These are phyloP conservation scores for Blastomyces parvus DNA, from an alignment of 2,329 filamentous ascomycete genomes.

Conservation along the genomic window DNA sequence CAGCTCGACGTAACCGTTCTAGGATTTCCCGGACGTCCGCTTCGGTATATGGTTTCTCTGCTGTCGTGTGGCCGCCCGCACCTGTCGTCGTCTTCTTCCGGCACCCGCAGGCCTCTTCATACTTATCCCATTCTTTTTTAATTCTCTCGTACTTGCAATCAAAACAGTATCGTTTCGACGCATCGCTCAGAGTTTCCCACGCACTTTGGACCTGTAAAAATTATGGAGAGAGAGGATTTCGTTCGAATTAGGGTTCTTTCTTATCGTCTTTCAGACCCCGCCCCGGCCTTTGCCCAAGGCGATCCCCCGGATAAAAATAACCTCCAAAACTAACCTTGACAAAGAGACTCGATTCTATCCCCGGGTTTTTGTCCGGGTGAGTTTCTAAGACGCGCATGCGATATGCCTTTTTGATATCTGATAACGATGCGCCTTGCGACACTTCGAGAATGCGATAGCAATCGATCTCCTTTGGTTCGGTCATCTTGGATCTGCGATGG, in stretches of 20 bases:
- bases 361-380: slow-evolving; percentile 15
- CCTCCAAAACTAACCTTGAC: neutral
- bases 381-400: slow-evolving; percentile 7
- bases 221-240: too few species aligned
- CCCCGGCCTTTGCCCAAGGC: too few species aligned
- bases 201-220: slow-evolving; percentile 2
- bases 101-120: neutral
- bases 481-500: neutral
- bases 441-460: slow-evolving; percentile 14
- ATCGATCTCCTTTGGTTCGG: slow-evolving; percentile 7
- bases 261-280: neutral
- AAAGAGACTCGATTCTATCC: neutral
- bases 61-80: neutral
- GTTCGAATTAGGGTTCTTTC: neutral
- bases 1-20: neutral
- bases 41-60: neutral
- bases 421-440: slow-evolving; percentile 6
- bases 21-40: neutral
- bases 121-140: neutral
- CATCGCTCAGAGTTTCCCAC: slow-evolving; percentile 1
- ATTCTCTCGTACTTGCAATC: slow-evolving; percentile 4
- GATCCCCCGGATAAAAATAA: too few species aligned
- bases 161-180: slow-evolving; percentile 1
- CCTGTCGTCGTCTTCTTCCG: neutral
- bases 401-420: slow-evolving; percentile 12